These are phyloP conservation scores for Avena insularis DNA, from an alignment of 176 grass and related monocot species.

Conservation along the genomic window DNA sequence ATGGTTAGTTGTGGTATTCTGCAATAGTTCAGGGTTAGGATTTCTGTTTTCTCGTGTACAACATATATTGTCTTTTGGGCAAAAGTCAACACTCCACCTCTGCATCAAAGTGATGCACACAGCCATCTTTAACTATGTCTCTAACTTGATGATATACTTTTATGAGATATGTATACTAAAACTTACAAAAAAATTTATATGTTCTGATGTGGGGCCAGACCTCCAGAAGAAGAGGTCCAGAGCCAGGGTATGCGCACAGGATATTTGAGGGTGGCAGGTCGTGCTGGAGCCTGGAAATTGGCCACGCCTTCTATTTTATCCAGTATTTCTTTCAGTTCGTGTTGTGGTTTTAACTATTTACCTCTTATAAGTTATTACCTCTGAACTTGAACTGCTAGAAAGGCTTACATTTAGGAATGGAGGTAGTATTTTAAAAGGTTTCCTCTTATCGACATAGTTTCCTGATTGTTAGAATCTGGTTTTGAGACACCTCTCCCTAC, in stretches of 20 bases:
- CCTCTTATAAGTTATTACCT: not conserved
- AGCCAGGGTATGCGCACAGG: not conserved
- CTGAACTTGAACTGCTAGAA: too few relatives aligned
- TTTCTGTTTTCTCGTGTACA: too few relatives aligned
- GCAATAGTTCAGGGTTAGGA: too few relatives aligned
- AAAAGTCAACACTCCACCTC: not conserved
- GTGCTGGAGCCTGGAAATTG: not conserved
- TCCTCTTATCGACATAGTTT: not conserved
- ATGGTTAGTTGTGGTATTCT: too few relatives aligned
- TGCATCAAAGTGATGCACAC: too few relatives aligned
- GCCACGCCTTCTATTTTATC: not conserved
- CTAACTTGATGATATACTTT: not conserved
- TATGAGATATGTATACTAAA: not conserved
- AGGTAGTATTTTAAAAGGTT: not conserved
- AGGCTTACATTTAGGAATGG: too few relatives aligned
- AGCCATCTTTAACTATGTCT: not conserved
- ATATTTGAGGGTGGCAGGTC: not conserved
- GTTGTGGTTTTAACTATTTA: not conserved
- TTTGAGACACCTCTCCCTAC: not conserved
- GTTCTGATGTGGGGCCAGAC: not conserved
- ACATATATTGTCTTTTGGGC: too few relatives aligned
- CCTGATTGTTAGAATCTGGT: conserved; percentile 5
- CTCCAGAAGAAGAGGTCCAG: not conserved
- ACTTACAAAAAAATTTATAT: not conserved
- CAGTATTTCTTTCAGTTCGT: conserved; percentile 5